phyloP scores from a whole-genome alignment of 306 rosid genomes.

The Castanea mollissima region DNA sequence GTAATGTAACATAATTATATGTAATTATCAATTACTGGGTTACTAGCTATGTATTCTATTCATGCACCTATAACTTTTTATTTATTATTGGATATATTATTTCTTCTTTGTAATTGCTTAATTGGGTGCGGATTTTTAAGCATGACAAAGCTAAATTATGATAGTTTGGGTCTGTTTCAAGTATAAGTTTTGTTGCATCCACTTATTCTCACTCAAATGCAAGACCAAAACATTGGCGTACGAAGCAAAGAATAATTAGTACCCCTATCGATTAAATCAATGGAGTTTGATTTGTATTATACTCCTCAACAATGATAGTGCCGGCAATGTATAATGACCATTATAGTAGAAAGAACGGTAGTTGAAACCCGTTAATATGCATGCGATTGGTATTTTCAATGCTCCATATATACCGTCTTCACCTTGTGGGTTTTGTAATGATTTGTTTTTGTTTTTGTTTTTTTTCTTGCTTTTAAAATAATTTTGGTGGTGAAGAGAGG shows the following conservation, averaged over 20 bases:
- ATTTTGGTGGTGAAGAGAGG: too few relatives aligned
- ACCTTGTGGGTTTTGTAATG: too few relatives aligned
- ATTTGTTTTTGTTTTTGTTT: too few relatives aligned
- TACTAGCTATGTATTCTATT: conserved; percentile 2
- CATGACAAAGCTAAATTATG: conserved; percentile 15
- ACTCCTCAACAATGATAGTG: conserved; percentile 24
- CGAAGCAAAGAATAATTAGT: conserved; percentile 2
- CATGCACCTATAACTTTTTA: background rate
- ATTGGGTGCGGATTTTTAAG: background rate
- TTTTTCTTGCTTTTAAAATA: too few relatives aligned
- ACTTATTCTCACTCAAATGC: conserved; percentile 10
- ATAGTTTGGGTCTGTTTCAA: conserved; percentile 7
- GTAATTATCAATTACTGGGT: background rate
- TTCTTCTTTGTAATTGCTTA: background rate
- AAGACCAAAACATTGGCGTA: background rate
- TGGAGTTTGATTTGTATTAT: conserved; percentile 15
- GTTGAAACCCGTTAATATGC: background rate
- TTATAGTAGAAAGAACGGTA: background rate
- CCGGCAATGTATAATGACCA: background rate
- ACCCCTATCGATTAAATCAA: conserved; percentile 2
- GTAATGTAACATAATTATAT: too few relatives aligned
- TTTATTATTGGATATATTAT: background rate
- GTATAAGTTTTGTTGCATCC: conserved; percentile 13
- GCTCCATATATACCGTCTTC: too few relatives aligned
- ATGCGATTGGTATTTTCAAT: background rate